These are phyloP conservation scores for Sextonia rubra DNA, from an alignment of 164 flowering plant genomes.

Conservation along the genomic window DNA sequence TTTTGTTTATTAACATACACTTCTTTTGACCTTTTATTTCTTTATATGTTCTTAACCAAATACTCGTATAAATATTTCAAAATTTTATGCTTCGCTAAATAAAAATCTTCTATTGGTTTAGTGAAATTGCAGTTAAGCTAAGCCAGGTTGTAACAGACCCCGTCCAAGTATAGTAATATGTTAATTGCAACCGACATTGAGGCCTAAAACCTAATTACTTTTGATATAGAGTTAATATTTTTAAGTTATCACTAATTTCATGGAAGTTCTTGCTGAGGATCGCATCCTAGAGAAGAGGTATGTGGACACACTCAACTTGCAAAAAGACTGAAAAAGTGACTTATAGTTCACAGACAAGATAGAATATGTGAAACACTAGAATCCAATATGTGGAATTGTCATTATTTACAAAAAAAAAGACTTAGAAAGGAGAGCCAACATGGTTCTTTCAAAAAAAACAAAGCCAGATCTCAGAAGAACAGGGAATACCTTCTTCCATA, in stretches of 20 bases:
- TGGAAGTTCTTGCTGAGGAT: neutral
- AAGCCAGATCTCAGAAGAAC: neutral
- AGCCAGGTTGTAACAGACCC: neutral
- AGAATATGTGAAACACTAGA: neutral
- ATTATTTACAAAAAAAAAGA: neutral
- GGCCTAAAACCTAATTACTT: neutral
- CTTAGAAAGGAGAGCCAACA: neutral
- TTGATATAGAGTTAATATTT: neutral
- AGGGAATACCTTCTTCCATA: conserved; percentile 80
- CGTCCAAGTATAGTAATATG: neutral
- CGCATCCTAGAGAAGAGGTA: conserved; percentile 1
- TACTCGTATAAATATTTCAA: too few relatives aligned
- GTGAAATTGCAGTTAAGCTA: neutral
- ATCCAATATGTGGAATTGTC: neutral
- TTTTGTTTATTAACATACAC: too few relatives aligned
- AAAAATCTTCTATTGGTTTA: neutral
- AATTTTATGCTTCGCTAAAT: too few relatives aligned
- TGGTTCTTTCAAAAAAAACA: neutral
- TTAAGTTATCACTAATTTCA: neutral
- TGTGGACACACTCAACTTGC: neutral
- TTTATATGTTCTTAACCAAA: too few relatives aligned
- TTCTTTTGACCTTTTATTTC: too few relatives aligned
- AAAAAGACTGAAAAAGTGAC: neutral
- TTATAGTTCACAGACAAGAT: neutral
- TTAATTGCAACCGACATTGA: neutral